These are phyloP conservation scores for Pyrenophora tritici-repentis DNA, from an alignment of 2,329 filamentous ascomycete species.

Conservation along the genomic window DNA sequence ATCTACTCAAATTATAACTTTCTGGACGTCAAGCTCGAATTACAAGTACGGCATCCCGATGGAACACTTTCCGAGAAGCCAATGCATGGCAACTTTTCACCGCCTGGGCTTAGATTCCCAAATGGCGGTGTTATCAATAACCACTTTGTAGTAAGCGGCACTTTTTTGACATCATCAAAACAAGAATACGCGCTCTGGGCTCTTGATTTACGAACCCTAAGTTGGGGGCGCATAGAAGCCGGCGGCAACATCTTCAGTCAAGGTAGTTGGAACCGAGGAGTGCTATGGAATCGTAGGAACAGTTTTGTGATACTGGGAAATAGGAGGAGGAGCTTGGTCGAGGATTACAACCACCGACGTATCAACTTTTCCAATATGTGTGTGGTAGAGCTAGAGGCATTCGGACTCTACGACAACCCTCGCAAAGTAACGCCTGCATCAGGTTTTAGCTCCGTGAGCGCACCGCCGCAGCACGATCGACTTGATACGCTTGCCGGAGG, in stretches of 20 bases:
- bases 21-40: slow-evolving; percentile 90
- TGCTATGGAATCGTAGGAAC: slow-evolving; percentile 91
- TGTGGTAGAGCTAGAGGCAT: slow-evolving; percentile 95
- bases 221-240: slow-evolving; percentile 95
- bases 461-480: slow-evolving; percentile 61
- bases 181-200: slow-evolving; percentile 98
- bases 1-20: slow-evolving; percentile 99
- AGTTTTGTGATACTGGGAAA: slow-evolving; percentile 96
- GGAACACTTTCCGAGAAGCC: slow-evolving; percentile 83
- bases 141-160: slow-evolving; percentile 96
- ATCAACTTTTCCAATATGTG: slow-evolving; percentile 98
- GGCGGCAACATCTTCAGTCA: slow-evolving; percentile 91
- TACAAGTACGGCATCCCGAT: slow-evolving; percentile 85
- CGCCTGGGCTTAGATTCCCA: slow-evolving; percentile 90
- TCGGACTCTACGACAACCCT: slow-evolving; percentile 96
- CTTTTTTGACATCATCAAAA: slow-evolving; percentile 95
- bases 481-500: slow-evolving; percentile 70
- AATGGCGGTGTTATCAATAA: slow-evolving; percentile 95
- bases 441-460: slow-evolving; percentile 82
- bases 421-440: slow-evolving; percentile 77
- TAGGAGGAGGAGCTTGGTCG: slow-evolving; percentile 87
- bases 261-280: slow-evolving; percentile 95
- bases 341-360: slow-evolving; percentile 96
- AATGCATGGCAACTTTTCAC: slow-evolving; percentile 85
- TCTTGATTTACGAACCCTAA: slow-evolving; percentile 82